Conservation (phyloP, 257 asterid species). For the Paraleonurus japonicus region DNA sequence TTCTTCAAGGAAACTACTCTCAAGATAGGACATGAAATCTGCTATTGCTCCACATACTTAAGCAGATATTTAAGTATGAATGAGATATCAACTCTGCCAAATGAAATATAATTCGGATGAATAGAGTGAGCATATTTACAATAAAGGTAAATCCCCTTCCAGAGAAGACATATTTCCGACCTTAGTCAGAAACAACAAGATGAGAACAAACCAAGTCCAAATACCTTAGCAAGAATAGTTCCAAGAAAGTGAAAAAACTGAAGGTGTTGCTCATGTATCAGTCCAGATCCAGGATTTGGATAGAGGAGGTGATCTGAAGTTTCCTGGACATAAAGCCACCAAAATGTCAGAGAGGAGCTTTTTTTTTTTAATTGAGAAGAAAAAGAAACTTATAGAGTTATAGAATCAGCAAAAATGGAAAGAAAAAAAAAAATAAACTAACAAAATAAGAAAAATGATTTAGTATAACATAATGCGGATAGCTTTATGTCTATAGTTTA, state of each 20-base stretch:
- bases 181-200: slow-evolving; percentile 5
- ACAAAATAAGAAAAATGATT: slow-evolving; percentile 1
- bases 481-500: not conserved
- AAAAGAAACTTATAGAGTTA: not conserved
- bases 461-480: not conserved
- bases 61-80: not conserved
- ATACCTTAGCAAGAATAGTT: slow-evolving; percentile 95
- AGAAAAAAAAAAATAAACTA: not conserved
- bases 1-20: not conserved
- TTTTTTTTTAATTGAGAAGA: not conserved
- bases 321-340: slow-evolving; percentile 58
- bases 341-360: not conserved
- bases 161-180: slow-evolving; percentile 6
- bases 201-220: slow-evolving; percentile 18
- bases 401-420: not conserved
- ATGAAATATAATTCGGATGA: not conserved
- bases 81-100: not conserved
- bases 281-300: slow-evolving; percentile 97
- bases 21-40: not conserved
- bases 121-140: not conserved
- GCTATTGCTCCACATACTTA: not conserved
- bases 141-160: not conserved
- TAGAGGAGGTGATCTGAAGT: slow-evolving; percentile 90
- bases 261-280: slow-evolving; percentile 88
- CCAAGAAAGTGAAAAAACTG: slow-evolving; percentile 93